A percentile compares a stretch with the other conserved stretches of the same genome.
These are phyloP conservation scores for Scortechinia acanthostroma DNA, from an alignment of 2,329 filamentous ascomycete species.

Conservation along the genomic window DNA sequence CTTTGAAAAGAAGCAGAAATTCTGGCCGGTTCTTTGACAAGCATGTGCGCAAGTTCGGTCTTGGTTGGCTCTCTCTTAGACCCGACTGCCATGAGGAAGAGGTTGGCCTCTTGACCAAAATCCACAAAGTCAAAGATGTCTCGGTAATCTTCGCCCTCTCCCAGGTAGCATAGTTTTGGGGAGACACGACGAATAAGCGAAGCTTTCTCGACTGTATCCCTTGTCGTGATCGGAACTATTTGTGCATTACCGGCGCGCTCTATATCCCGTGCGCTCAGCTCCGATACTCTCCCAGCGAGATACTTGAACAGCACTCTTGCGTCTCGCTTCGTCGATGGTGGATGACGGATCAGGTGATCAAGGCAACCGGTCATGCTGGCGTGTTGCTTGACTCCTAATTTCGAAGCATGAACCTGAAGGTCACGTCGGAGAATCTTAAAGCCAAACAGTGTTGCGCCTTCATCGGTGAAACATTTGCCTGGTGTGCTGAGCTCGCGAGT, in stretches of 20 bases:
- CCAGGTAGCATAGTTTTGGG: constrained; percentile 60
- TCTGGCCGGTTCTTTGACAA: constrained; percentile 54
- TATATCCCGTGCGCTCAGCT: constrained; percentile 44
- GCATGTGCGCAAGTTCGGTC: constrained; percentile 53
- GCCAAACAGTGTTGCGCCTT: constrained; percentile 50
- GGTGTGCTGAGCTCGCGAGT: constrained; percentile 44
- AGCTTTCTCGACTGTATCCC: constrained; percentile 20
- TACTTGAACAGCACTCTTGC: constrained; percentile 60
- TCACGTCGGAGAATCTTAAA: constrained; percentile 55
- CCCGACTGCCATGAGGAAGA: constrained; percentile 61
- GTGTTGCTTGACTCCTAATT: constrained; percentile 59
- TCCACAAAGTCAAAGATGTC: constrained; percentile 72
- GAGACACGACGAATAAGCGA: constrained; percentile 36
- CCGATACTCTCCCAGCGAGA: constrained; percentile 49
- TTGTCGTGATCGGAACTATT: constrained; percentile 43
- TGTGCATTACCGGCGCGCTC: constrained; percentile 38
- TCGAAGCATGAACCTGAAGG: constrained; percentile 50
- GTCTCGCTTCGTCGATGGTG: constrained; percentile 44
- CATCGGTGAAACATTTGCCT: constrained; percentile 58
- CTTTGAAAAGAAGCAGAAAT: constrained; percentile 55
- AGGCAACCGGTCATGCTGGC: constrained; percentile 57
- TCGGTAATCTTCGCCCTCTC: constrained; percentile 40
- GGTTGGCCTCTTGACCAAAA: constrained; percentile 61
- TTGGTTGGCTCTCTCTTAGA: constrained; percentile 66
- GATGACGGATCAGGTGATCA: constrained; percentile 45